Evolutionary conservation across 2,329 filamentous ascomycete genomes (phyloP).

Genomic region (Pseudogymnoascus sp.): DNA sequence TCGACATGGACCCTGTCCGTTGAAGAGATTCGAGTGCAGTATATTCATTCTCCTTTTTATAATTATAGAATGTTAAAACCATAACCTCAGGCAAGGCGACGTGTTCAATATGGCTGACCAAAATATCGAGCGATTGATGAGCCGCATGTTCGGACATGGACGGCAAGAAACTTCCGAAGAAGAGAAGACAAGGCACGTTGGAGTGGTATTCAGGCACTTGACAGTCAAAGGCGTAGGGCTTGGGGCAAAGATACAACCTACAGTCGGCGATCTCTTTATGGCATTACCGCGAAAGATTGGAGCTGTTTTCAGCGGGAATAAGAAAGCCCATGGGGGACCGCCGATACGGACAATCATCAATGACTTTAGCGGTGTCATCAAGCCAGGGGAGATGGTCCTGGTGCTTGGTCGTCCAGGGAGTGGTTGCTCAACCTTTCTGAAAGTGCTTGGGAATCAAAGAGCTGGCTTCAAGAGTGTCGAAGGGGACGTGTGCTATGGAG

Average conservation of each 20-base stretch:
- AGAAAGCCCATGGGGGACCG: not conserved
- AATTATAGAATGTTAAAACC: not conserved
- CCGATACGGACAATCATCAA: conserved; percentile 15
- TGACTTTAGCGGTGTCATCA: conserved; percentile 49
- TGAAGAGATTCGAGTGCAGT: not conserved
- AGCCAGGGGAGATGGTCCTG: conserved; percentile 73
- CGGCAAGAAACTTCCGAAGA: conserved; percentile 61
- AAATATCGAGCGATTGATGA: conserved; percentile 43
- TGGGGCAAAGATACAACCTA: conserved; percentile 49
- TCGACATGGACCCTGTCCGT: not conserved
- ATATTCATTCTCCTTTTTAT: not conserved
- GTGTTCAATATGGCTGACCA: not conserved
- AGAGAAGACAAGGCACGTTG: conserved; percentile 62
- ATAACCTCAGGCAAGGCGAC: not conserved
- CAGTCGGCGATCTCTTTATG: conserved; percentile 34
- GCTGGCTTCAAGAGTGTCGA: conserved; percentile 29
- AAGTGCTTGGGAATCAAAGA: conserved; percentile 42
- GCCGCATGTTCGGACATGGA: conserved; percentile 61
- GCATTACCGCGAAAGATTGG: conserved; percentile 20
- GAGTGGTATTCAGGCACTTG: conserved; percentile 63
- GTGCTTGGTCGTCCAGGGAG: conserved; percentile 31
- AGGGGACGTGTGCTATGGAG: conserved; percentile 45
- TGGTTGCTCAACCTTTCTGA: conserved; percentile 49
- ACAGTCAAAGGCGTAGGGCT: conserved; percentile 65
- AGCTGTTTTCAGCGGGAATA: conserved; percentile 6